Evolutionary conservation across 805 yeast species (phyloP).

Genomic region (Wickerhamiella kurtzmanii): DNA sequence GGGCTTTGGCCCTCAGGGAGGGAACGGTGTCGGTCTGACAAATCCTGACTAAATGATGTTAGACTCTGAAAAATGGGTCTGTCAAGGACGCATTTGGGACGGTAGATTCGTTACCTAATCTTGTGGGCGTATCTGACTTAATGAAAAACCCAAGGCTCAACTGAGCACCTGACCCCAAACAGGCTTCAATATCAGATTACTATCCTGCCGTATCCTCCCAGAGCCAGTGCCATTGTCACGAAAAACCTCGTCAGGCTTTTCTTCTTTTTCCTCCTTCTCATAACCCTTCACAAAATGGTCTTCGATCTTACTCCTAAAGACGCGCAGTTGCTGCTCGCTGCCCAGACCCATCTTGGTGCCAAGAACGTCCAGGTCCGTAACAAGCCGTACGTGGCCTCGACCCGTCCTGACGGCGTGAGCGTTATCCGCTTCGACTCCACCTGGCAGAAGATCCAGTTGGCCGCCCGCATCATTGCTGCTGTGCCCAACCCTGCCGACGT

Average conservation of each 20-base stretch:
- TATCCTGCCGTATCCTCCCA: no score
- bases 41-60: no score
- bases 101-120: background rate
- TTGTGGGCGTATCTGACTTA: background rate
- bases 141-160: background rate
- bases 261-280: background rate
- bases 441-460: constrained; percentile 98
- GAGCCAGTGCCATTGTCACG: background rate
- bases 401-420: constrained; percentile 76
- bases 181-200: no score
- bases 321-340: constrained; percentile 98
- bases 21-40: no score
- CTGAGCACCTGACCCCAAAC: background rate
- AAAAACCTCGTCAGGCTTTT: background rate
- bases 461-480: constrained; percentile 99
- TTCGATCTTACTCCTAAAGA: constrained; percentile 77
- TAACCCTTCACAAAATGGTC: constrained; percentile 7
- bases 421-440: constrained; percentile 97
- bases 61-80: no score
- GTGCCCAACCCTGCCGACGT: constrained; percentile 97
- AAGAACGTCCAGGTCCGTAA: constrained; percentile 86
- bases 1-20: background rate
- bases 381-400: constrained; percentile 21
- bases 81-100: no score
- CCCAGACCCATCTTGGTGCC: constrained; percentile 98